phyloP scores from a whole-genome alignment of 495 filamentous ascomycete genomes.

The Beverwykella pulmonaria region DNA sequence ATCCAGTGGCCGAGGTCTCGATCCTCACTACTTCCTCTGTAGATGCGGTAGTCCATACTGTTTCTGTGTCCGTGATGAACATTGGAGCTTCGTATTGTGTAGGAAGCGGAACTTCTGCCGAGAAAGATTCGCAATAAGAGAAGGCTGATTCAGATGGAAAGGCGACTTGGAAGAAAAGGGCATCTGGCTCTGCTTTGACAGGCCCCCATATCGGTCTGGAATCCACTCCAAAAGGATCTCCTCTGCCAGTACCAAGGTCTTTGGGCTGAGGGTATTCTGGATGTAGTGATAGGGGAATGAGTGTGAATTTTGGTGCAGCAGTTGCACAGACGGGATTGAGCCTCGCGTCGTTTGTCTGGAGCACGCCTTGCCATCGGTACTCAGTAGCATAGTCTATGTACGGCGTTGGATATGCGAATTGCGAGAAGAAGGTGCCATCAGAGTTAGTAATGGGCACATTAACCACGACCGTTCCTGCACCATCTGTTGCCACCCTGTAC shows the following conservation, averaged over 20 bases:
- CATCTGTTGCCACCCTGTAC: background rate
- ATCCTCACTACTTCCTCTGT: constrained; percentile 7
- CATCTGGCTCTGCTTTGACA: constrained; percentile 23
- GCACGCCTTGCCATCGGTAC: constrained; percentile 25
- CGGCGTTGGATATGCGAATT: constrained; percentile 24
- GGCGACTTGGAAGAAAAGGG: constrained; percentile 10
- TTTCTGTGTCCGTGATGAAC: constrained; percentile 13
- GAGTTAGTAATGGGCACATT: constrained; percentile 5
- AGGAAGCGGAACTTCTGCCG: background rate
- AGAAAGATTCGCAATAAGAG: constrained; percentile 17
- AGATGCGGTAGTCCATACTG: background rate
- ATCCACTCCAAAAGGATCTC: constrained; percentile 1
- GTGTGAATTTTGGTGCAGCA: background rate
- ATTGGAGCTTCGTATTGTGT: constrained; percentile 12
- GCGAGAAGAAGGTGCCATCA: constrained; percentile 4
- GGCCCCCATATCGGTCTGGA: constrained; percentile 18
- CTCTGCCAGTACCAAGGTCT: background rate
- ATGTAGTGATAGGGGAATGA: constrained; percentile 6
- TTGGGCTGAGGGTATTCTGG: constrained; percentile 33
- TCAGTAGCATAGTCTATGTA: constrained; percentile 22
- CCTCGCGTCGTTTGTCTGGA: constrained; percentile 21
- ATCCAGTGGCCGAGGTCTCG: constrained; percentile 5
- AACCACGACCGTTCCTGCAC: constrained; percentile 2
- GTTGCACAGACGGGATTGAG: constrained; percentile 13
- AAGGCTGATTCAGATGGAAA: constrained; percentile 28